A percentile compares a stretch with the other conserved stretches of the same genome.
These are phyloP conservation scores for Cercospora beticola DNA, from an alignment of 2,329 filamentous ascomycete species.

Conservation along the genomic window DNA sequence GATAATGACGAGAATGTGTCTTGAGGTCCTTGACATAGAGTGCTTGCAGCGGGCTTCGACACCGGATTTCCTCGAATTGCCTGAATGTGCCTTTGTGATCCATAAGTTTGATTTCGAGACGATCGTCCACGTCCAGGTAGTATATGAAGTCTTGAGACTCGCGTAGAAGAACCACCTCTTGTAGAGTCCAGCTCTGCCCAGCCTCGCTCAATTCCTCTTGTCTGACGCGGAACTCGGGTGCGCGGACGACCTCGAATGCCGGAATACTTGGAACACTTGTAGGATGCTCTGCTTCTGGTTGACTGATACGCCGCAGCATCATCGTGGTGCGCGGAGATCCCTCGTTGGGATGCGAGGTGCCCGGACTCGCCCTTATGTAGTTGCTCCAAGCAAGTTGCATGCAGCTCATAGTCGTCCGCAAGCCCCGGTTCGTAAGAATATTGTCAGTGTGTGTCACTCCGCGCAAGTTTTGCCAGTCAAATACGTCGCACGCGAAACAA, in stretches of 20 bases:
- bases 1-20: too few relatives aligned
- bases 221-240: background rate
- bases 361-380: background rate
- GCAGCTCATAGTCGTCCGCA: background rate
- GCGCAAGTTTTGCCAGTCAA: background rate
- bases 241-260: background rate
- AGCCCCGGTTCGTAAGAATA: background rate
- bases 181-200: too few relatives aligned
- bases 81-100: too few relatives aligned
- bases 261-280: background rate
- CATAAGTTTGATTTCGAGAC: too few relatives aligned
- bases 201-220: too few relatives aligned
- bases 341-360: too few relatives aligned
- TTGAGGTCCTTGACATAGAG: too few relatives aligned
- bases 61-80: too few relatives aligned
- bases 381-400: background rate
- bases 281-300: background rate
- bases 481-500: background rate
- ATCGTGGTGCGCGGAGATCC: background rate
- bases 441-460: background rate
- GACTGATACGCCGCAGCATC: background rate
- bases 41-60: too few relatives aligned
- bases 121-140: too few relatives aligned
- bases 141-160: too few relatives aligned
- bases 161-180: too few relatives aligned